These are phyloP conservation scores for Ganoderma meredithae DNA, from an alignment of 1,284 basidiomycete genomes.

Conservation along the genomic window DNA sequence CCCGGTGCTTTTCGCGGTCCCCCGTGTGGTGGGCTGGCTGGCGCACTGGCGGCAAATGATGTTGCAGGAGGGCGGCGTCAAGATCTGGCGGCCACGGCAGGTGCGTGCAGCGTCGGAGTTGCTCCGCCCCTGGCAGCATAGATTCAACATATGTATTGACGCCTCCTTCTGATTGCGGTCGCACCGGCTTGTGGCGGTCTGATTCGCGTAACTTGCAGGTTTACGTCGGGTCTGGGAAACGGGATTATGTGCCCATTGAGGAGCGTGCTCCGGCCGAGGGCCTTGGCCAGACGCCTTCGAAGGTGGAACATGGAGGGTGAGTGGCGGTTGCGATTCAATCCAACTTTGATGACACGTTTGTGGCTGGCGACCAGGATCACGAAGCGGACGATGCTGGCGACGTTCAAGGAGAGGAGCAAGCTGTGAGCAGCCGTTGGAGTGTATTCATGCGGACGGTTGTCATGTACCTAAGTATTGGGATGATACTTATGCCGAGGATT, in stretches of 20 bases:
- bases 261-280: constrained; percentile 64
- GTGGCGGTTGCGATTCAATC: constrained; percentile 39
- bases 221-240: constrained; percentile 76
- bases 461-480: not conserved
- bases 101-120: constrained; percentile 45
- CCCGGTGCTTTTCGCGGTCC: constrained; percentile 90
- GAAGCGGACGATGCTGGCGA: constrained; percentile 77
- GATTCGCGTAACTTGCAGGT: constrained; percentile 51
- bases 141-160: not conserved
- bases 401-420: constrained; percentile 71
- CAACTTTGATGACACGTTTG: constrained; percentile 7
- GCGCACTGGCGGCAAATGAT: constrained; percentile 94
- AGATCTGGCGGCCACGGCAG: constrained; percentile 91
- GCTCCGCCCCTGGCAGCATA: not conserved
- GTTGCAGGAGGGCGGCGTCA: constrained; percentile 85
- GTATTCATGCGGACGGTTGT: not conserved
- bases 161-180: constrained; percentile 2
- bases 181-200: constrained; percentile 14
- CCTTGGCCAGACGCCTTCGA: constrained; percentile 63
- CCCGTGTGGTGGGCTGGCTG: constrained; percentile 89
- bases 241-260: constrained; percentile 75
- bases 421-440: constrained; percentile 36
- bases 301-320: constrained; percentile 80
- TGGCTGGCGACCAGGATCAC: constrained; percentile 61
- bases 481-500: not conserved